Evolutionary conservation across 768 basidiomycete species (phyloP), one percentile per base, ranked within the genome.

Genomic region (Lactifluus pinguis): DNA sequence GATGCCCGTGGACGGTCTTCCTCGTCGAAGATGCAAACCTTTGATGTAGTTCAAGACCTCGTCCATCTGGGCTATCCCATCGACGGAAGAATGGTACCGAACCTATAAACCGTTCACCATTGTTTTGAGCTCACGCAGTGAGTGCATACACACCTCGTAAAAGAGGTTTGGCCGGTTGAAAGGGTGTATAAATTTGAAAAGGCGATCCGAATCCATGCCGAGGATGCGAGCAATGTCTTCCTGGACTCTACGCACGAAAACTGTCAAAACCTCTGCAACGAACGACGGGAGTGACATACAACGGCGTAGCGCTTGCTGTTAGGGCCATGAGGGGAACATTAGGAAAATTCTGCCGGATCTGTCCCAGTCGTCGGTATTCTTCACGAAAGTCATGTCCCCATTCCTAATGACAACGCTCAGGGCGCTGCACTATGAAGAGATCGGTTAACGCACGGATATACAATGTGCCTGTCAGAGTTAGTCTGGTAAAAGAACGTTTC

Each of bases 321-420:
- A 93, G 72, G 4, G 91, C 91, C 88, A 92, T 93, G 65, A 94
- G 85, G 0, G 92, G 91, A 4, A 92, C 80, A 58, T 78, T 75
- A 1, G 79, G 79, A 67, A 85, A 92, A 32, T 75, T 77, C 41
- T 80, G 75, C 1, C 91, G 81, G 69, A 94, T 88, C 42, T 74
- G 69, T 5, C 90, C 91, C 25, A 94, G 76, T 29, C 76, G 79
- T 48, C 89, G 76, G 68, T 92, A 93, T 47, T 89, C 85, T 36
- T 71, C 76, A 29, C 91, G 82, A 69, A 91, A 91, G 66, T 89
- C 84, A 51, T 90, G 88, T 0, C 88, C 89, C 90, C 89, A 92
- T 76, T 91, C 89, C 86, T 89, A 63, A n/a, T 53, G 13, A 51
- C 21, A n/a, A 21, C 9, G 49, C 41, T 25, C 38, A 19, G 13